These are phyloP conservation scores for Colletotrichum nymphaeae DNA, from an alignment of 2,329 filamentous ascomycete species.

Conservation along the genomic window DNA sequence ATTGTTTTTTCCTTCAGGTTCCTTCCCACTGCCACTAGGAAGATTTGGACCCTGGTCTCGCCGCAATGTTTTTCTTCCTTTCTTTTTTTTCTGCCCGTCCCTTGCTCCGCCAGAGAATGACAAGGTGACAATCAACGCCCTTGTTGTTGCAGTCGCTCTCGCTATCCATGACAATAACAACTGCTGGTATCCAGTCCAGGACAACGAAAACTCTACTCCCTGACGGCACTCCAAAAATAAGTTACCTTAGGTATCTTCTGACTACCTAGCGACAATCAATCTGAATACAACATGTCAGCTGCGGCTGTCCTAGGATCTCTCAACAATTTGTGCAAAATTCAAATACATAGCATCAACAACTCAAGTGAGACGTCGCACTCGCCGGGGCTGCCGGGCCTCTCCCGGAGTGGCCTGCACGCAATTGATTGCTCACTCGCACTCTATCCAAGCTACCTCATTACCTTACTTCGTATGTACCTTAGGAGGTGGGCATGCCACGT, in stretches of 20 bases:
- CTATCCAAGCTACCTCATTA: no score
- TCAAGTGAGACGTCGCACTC: conserved; percentile 23
- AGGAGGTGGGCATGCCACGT: not conserved
- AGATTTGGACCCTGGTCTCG: conserved; percentile 10
- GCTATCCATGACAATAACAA: not conserved
- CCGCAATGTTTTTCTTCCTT: not conserved
- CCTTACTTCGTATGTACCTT: no score
- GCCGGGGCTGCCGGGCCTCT: conserved; percentile 10
- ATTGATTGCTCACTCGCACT: conserved; percentile 13
- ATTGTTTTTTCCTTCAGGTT: not conserved
- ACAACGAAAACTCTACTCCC: not conserved
- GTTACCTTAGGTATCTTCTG: not conserved
- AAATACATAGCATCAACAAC: conserved; percentile 12
- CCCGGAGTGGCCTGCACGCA: conserved; percentile 13
- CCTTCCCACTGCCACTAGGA: not conserved
- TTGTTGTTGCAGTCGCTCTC: not conserved
- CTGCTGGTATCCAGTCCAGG: not conserved
- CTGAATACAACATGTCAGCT: not conserved
- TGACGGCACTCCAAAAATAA: not conserved
- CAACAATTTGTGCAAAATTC: not conserved
- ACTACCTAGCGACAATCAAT: conserved; percentile 1
- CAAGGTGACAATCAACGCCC: not conserved
- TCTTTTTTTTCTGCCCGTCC: not conserved
- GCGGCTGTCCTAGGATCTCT: not conserved
- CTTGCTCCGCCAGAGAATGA: conserved; percentile 5